Base-by-base conservation (phyloP, 768 basidiomycete species). In the Pleurotus salmoneostramineus region DNA sequence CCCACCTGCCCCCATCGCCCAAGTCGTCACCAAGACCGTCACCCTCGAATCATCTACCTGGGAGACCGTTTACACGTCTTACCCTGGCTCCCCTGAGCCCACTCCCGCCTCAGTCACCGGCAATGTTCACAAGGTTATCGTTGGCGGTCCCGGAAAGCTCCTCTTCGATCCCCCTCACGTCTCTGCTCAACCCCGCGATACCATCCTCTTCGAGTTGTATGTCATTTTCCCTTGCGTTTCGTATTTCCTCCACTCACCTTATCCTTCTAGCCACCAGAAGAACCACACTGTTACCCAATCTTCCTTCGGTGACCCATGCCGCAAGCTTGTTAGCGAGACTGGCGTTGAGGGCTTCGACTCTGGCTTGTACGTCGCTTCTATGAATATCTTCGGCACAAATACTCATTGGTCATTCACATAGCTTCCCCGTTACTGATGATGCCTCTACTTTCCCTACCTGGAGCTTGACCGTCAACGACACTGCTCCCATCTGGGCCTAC, bases 211-310 rank as follows among this genome's bases (percentile, higher is more conserved):
- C 71, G 76, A 82, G 66, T 87, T 87, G 82, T 83, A 66, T 51
- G 81, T 66, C 8, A 33, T 43, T 33, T 11, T 15, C 21, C 27
- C 17, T 12, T 36, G 35, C 44, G 10, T 4, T 5, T 49, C 17
- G 6, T 8, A 11, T 7, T 43, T 27, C 40, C 34, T 40, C 4
- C 14, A 21, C 40, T 4, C 37, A 33, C 11, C 17, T 35, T 10
- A 21, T 17, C 58, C 36, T 47, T 61, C 17, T 61, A 83, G 82
- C 80, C 79, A 79, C 56, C 74, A 77, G 66, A 87, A 86, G 78
- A 88, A 87, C 71, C 85, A 87, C 72, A 81, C 81, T 5, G 83
- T 84, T 21, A 84, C 83, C 17, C 83, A 87, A 69, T 82, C 82
- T 7, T 73, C 80, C 3, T 87, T 88, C 68, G 79, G 73, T 45